These are phyloP conservation scores for Alliaria petiolata DNA, from an alignment of 345 rosid species.

Conservation along the genomic window DNA sequence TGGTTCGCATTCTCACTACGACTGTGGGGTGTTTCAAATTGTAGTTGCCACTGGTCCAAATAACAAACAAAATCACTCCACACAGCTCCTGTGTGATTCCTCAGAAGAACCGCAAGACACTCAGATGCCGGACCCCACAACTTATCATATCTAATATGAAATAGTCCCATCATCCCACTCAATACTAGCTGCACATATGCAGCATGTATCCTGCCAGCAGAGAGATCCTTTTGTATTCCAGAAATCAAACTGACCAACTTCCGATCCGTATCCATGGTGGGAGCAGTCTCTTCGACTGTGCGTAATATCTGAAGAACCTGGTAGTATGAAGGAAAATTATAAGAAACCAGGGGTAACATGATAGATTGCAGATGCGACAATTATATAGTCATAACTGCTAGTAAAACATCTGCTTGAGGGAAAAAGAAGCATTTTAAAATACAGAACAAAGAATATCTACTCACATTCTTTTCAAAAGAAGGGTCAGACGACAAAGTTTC, in stretches of 20 bases:
- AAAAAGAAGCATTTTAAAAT: neutral
- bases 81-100: conserved; percentile 43
- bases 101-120: conserved; percentile 66
- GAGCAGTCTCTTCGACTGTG: conserved; percentile 58
- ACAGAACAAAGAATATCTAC: conserved; percentile 26
- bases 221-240: conserved; percentile 55
- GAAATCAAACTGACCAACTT: conserved; percentile 50
- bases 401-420: neutral
- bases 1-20: conserved; percentile 34
- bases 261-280: conserved; percentile 63
- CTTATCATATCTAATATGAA: conserved; percentile 60
- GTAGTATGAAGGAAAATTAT: conserved; percentile 10
- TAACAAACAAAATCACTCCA: conserved; percentile 63
- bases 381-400: neutral
- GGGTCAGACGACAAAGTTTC: conserved; percentile 36
- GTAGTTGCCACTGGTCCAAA: conserved; percentile 45
- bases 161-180: conserved; percentile 71
- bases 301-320: conserved; percentile 77
- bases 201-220: conserved; percentile 63
- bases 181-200: conserved; percentile 52
- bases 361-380: neutral
- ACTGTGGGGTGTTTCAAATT: conserved; percentile 35
- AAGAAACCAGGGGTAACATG: neutral
- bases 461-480: conserved; percentile 48
- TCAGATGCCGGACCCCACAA: conserved; percentile 69